Base-by-base conservation (phyloP, 2,329 filamentous ascomycete genomes). In the Ascochyta pisi region DNA sequence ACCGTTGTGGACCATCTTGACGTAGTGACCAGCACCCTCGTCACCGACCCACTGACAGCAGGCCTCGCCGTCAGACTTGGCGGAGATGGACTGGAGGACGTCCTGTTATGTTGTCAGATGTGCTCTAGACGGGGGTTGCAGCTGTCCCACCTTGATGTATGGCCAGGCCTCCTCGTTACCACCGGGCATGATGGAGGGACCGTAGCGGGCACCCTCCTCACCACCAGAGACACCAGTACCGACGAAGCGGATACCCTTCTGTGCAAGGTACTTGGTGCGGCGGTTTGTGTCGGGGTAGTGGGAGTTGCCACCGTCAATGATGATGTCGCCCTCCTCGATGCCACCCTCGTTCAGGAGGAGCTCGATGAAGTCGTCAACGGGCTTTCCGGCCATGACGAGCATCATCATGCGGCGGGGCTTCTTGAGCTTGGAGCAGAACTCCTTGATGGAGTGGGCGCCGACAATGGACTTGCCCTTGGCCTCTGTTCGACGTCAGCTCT, bases 1-100 rank as follows among this genome's bases (percentile, higher is more conserved):
- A 86, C 95, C 95, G 83, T 99, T 99, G 89, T 99, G 95, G 64
- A 99, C 95, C 95, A 99, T 99, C 91, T 99, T 99, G 85, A 99
- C 94, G 86, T 97, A 99, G 89, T 99, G 95, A 73, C 95, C 95
- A 82, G 95, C 91, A 87, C 95, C 95, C 81, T 98, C 92, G 82
- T 98, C 95, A 83, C 95, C 95, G 73, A 99, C 95, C 95, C 95
- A 99, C 82, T 99, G 95, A 78, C 95, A 99, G 88, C 95, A 99
- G 66, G 95, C 83, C 86, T 99, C 95, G 73, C 89, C 89, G 75
- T 97, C 94, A 80, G 91, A 96, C 88, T 99, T 98, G 80, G 95
- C 95, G 64, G 95, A 86, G 77, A 99, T 96, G 83, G 87, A 87
- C 84, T 99, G 95, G 86, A 99, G 96, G 76, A 99, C 91, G 74